Base-by-base conservation (phyloP, 352 stramenopile genomes). In the Elongisporangium prolatum region DNA sequence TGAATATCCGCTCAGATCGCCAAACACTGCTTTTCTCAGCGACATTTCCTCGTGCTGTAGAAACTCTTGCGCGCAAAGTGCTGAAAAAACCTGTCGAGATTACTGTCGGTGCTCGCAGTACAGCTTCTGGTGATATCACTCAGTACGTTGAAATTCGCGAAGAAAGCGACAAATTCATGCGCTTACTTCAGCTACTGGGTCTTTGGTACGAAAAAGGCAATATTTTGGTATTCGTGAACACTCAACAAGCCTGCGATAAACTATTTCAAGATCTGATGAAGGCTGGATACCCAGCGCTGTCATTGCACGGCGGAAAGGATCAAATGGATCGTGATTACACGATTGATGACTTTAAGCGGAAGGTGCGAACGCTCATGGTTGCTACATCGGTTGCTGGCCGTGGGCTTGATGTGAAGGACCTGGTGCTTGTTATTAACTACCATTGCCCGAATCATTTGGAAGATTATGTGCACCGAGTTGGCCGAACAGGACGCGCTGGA, bases 371-470 rank as follows among this genome's bases (percentile, higher is more conserved):
- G 24, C 64, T 98, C 18, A 97, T 98, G 89, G 87, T 98, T 16
- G 89, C 97, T 24, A 99, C 97, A 10, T 96, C 84, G 38, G 97
- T 99, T 47, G 97, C 97, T 59, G 97, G 93, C 50, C 87, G 98
- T 54, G 98, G 98, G 59, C 84, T 99, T 47, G 98, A 99, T 67
- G 97, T 99, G 34, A 97, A 98, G 50, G 95, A 98, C 54, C 89
- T 98, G 55, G 80, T 96, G 38, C 96, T 98, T 63, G 98, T 99
- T 28, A 98, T 99, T 66, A 99, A 99, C 79, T 99, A 98, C 68
- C 97, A 98, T 52, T 98, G 93, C 52, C 98, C 98, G 0, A 99
- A 99, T 69, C 97, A 99, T 70, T 77, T 99, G 49, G 98, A 99
- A 84, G 97, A 99, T 63, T 99, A 99, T 63, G 97, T 99, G 2